These are phyloP conservation scores for Ophiognomonia clavigignenti-juglandacearum DNA, from an alignment of 2,329 filamentous ascomycete species.

Conservation along the genomic window DNA sequence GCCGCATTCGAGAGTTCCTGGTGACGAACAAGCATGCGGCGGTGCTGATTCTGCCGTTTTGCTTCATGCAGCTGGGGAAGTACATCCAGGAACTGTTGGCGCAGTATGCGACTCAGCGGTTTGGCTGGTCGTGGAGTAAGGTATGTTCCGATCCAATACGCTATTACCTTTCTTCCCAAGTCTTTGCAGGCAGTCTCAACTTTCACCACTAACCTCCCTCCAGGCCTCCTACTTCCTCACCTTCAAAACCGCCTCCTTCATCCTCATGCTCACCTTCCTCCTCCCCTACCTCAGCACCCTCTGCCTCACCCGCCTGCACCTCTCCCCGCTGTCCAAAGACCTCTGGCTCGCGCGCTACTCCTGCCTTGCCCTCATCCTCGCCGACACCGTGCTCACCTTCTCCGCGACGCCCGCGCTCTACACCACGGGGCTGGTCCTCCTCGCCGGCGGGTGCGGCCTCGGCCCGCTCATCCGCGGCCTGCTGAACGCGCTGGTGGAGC, in stretches of 20 bases:
- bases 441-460: constrained; percentile 41
- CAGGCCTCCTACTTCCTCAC: constrained; percentile 38
- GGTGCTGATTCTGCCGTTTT: constrained; percentile 32
- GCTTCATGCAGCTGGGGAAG: constrained; percentile 27
- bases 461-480: constrained; percentile 40
- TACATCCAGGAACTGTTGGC: constrained; percentile 35
- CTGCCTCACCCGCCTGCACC: constrained; percentile 26
- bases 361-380: constrained; percentile 25
- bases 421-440: constrained; percentile 35
- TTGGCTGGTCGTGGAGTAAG: constrained; percentile 41
- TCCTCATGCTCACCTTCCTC: constrained; percentile 33
- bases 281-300: constrained; percentile 30
- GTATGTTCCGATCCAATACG: constrained; percentile 21
- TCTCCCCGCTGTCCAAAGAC: constrained; percentile 32
- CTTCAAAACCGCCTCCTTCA: constrained; percentile 30
- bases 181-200: neutral
- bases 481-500: constrained; percentile 48
- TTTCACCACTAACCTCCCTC: neutral
- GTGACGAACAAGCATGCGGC: constrained; percentile 33
- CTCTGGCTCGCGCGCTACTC: constrained; percentile 34
- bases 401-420: constrained; percentile 29
- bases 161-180: neutral
- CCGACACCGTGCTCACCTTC: constrained; percentile 32
- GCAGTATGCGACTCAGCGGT: constrained; percentile 50
- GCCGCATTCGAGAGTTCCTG: constrained; percentile 27